Conservation (phyloP, 179 eudicot genomes). For the Patellifolia procumbens region DNA sequence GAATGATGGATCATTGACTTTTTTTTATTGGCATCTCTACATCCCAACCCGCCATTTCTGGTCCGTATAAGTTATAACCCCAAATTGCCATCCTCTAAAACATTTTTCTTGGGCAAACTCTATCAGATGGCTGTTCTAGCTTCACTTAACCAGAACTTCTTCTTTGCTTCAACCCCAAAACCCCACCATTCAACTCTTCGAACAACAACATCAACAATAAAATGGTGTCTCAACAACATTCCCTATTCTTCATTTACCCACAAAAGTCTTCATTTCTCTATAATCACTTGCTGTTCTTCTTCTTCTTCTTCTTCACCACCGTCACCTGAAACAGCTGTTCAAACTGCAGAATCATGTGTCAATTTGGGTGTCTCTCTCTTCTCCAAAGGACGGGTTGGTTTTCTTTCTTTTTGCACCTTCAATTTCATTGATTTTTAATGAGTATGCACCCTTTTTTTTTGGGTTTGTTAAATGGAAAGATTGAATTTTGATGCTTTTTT, state of each 20-base stretch:
- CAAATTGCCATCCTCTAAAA: no score
- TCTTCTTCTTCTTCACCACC: constrained; percentile 54
- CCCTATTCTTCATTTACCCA: constrained; percentile 25
- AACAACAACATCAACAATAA: not conserved
- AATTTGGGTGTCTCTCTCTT: constrained; percentile 87
- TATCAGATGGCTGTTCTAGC: constrained; percentile 46
- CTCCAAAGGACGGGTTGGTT: constrained; percentile 83
- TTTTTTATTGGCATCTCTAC: no score
- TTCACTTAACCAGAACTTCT: constrained; percentile 32
- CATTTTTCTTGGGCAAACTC: not conserved
- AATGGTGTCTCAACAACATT: constrained; percentile 30
- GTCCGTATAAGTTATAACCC: not conserved
- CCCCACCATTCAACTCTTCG: constrained; percentile 11
- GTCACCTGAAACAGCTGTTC: constrained; percentile 36
- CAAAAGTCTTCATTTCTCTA: constrained; percentile 30
- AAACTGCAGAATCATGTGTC: constrained; percentile 81
- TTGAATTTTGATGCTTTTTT: no score
- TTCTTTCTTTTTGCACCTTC: no score
- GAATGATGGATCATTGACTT: no score
- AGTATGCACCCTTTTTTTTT: not conserved
- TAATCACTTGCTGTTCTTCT: constrained; percentile 42
- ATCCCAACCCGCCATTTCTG: not conserved
- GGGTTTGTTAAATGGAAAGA: constrained; percentile 5
- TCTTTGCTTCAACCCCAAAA: constrained; percentile 21
- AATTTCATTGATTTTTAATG: not conserved